Evolutionary conservation across 108 stramenopile species (phyloP).

Genomic region (Craspedostauros australis): DNA sequence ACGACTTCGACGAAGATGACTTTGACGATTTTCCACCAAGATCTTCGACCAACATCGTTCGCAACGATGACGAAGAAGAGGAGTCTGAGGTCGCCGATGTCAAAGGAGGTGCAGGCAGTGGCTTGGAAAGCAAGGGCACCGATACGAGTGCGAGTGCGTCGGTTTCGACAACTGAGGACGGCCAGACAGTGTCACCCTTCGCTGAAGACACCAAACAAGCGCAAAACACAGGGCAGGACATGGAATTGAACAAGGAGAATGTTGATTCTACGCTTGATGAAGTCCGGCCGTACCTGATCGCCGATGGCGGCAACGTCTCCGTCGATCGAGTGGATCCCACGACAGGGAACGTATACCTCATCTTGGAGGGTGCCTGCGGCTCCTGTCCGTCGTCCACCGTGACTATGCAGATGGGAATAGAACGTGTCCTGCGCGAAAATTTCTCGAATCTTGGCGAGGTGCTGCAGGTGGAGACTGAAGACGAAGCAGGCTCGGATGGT

Average conservation of each 20-base stretch:
- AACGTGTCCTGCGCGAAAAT: conserved; percentile 89
- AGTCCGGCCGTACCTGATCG: conserved; percentile 92
- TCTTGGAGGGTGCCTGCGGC: conserved; percentile 92
- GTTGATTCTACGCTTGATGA: conserved; percentile 93
- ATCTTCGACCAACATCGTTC: background rate
- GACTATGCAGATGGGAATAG: conserved; percentile 99
- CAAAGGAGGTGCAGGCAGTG: no score
- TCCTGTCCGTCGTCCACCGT: conserved; percentile 77
- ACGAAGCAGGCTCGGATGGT: conserved; percentile 35
- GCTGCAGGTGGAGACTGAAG: conserved; percentile 52
- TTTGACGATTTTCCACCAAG: conserved; percentile 42
- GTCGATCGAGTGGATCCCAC: conserved; percentile 76
- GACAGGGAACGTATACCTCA: conserved; percentile 62
- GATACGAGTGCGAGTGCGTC: no score
- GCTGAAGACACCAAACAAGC: conserved; percentile 3
- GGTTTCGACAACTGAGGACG: conserved; percentile 56
- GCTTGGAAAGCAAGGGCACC: no score
- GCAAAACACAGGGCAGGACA: conserved; percentile 17
- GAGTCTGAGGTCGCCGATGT: conserved; percentile 23
- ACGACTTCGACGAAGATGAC: conserved; percentile 70
- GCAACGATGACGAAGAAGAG: background rate
- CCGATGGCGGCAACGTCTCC: conserved; percentile 94
- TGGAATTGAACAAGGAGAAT: conserved; percentile 74
- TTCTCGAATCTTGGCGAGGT: conserved; percentile 80
- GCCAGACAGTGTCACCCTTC: background rate